Conservation (phyloP, 306 rosid genomes). For the Cucurbita moschata region DNA sequence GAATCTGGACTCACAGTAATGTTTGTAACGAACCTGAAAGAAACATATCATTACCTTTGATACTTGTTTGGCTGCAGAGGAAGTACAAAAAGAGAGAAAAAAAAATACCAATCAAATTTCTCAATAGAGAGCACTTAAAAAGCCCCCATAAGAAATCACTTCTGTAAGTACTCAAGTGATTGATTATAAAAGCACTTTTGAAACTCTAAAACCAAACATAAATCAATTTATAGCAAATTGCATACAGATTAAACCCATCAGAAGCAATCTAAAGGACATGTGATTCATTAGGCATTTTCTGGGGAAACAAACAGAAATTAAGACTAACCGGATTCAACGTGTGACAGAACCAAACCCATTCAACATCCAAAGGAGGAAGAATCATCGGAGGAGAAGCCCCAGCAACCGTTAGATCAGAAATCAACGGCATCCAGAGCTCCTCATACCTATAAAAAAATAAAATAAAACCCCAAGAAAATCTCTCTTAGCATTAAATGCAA, state of each 20-base stretch:
- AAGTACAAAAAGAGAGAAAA: neutral
- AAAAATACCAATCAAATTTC: neutral
- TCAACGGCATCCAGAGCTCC: slow-evolving; percentile 88
- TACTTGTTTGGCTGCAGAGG: slow-evolving; percentile 4
- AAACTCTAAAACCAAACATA: too few species aligned
- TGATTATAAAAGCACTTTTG: too few species aligned
- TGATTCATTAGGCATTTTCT: neutral
- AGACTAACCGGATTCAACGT: slow-evolving; percentile 40
- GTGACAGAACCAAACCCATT: slow-evolving; percentile 98
- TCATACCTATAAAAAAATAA: slow-evolving; percentile 33
- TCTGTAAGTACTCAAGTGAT: neutral
- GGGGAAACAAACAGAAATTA: neutral
- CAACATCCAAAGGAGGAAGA: slow-evolving; percentile 70
- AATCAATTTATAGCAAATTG: neutral
- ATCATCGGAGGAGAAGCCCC: slow-evolving; percentile 34
- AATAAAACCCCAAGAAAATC: neutral
- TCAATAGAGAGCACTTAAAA: neutral
- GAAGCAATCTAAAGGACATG: neutral
- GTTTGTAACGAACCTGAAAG: slow-evolving; percentile 39
- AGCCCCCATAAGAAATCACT: neutral
- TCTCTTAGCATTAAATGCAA: slow-evolving; percentile 8
- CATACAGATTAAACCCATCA: neutral
- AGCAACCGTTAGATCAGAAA: slow-evolving; percentile 46
- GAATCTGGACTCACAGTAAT: slow-evolving; percentile 57
- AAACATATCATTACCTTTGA: neutral